These are phyloP conservation scores for Phytophthora melonis DNA, from an alignment of 352 stramenopile genomes.

Conservation along the genomic window DNA sequence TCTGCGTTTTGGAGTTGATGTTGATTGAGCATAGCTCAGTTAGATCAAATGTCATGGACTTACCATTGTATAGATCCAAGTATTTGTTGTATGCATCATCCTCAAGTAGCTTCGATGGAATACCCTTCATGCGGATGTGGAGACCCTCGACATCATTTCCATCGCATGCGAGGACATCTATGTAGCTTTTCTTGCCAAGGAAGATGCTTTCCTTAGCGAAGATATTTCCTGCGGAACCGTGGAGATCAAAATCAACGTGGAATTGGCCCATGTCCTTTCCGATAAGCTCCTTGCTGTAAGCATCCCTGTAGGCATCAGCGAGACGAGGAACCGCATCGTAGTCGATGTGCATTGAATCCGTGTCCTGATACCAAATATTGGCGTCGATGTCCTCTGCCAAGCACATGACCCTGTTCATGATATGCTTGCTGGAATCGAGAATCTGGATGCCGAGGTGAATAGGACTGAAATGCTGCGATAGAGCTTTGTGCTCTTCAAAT, in stretches of 20 bases:
- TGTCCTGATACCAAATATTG: slow-evolving; percentile 20
- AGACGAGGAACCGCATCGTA: slow-evolving; percentile 2
- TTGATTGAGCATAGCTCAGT: slow-evolving; percentile 6
- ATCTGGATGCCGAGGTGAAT: no score
- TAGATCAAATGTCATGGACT: neutral
- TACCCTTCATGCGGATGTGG: slow-evolving; percentile 10
- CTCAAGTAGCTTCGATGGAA: slow-evolving; percentile 8
- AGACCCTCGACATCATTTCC: neutral
- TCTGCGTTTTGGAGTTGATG: slow-evolving; percentile 8
- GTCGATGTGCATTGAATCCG: slow-evolving; percentile 8
- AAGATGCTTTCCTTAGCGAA: slow-evolving; percentile 3
- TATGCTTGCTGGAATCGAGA: slow-evolving; percentile 4
- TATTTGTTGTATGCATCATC: neutral
- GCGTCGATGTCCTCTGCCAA: slow-evolving; percentile 6
- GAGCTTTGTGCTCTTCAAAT: no score
- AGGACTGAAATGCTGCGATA: no score
- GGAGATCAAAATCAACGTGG: slow-evolving; percentile 11
- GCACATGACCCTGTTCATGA: slow-evolving; percentile 20
- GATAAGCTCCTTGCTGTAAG: neutral
- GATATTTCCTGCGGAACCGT: no score
- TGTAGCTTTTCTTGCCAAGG: slow-evolving; percentile 14
- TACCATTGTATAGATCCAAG: slow-evolving; percentile 7
- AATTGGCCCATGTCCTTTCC: slow-evolving; percentile 14
- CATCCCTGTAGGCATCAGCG: neutral
- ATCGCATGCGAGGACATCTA: neutral